Conservation (phyloP, 345 rosid species). For the Bruguiera sexangula region DNA sequence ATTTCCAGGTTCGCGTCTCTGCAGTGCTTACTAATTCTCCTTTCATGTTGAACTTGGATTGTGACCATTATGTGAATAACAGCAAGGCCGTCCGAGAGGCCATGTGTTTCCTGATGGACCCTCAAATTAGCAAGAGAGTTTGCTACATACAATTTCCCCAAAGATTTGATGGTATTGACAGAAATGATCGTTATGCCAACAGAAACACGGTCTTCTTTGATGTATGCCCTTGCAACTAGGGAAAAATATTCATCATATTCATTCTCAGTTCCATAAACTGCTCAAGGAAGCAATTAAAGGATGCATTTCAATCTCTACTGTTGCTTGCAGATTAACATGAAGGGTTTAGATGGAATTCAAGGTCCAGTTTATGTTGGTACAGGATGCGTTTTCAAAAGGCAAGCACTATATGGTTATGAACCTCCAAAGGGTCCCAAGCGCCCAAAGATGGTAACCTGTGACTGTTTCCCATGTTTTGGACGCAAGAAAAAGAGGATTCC, state of each 20-base stretch:
- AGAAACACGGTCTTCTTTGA: constrained; percentile 37
- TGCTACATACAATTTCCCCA: constrained; percentile 34
- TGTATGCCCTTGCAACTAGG: constrained; percentile 10
- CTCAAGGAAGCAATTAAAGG: neutral
- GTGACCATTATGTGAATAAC: constrained; percentile 32
- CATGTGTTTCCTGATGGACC: constrained; percentile 38
- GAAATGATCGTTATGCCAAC: constrained; percentile 34
- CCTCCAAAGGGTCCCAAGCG: constrained; percentile 47
- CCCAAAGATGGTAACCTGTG: constrained; percentile 95
- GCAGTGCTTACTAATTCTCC: constrained; percentile 36
- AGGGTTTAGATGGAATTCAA: constrained; percentile 35
- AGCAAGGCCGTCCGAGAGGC: constrained; percentile 36
- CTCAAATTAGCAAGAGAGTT: constrained; percentile 29
- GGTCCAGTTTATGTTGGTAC: constrained; percentile 37
- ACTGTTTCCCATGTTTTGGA: constrained; percentile 95
- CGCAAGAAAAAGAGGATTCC: constrained; percentile 61
- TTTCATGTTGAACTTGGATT: constrained; percentile 36
- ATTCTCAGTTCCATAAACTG: neutral
- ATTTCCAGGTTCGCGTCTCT: constrained; percentile 29
- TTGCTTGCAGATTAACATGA: constrained; percentile 33
- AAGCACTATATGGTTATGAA: constrained; percentile 27
- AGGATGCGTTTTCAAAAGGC: constrained; percentile 35
- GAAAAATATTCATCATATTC: neutral
- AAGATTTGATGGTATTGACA: constrained; percentile 34
- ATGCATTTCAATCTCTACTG: neutral